A percentile compares a stretch with the other conserved stretches of the same genome.
phyloP scores from a whole-genome alignment of 345 rosid genomes.

The Eutrema japonicum region DNA sequence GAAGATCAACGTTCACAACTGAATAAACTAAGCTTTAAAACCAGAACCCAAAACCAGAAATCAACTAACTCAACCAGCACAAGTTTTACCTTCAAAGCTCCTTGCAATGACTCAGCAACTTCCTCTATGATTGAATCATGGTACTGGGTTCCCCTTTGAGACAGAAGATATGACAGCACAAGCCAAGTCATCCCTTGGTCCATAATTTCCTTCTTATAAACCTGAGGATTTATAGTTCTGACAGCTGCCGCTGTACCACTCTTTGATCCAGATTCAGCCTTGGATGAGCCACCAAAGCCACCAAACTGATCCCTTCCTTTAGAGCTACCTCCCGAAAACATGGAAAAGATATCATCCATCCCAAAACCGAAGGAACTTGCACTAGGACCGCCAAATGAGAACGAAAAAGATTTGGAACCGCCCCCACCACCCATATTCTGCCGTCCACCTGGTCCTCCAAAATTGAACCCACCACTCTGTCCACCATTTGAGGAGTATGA shows the following conservation, averaged over 20 bases:
- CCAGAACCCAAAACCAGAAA: not conserved
- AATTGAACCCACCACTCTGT: constrained; percentile 61
- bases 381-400: constrained; percentile 68
- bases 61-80: not conserved
- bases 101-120: constrained; percentile 65
- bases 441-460: constrained; percentile 71
- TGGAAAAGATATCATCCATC: constrained; percentile 66
- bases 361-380: constrained; percentile 65
- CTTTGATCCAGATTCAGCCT: constrained; percentile 55
- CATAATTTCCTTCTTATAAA: constrained; percentile 65
- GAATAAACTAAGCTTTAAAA: not conserved
- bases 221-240: constrained; percentile 54
- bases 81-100: constrained; percentile 76
- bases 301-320: constrained; percentile 46
- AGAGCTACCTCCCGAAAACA: constrained; percentile 57
- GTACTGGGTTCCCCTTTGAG: constrained; percentile 53
- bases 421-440: constrained; percentile 74
- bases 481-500: constrained; percentile 63
- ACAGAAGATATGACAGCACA: constrained; percentile 62
- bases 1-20: constrained; percentile 8
- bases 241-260: constrained; percentile 52
- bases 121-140: constrained; percentile 66
- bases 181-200: constrained; percentile 93
- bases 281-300: constrained; percentile 63
- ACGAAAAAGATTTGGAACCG: constrained; percentile 67